These are phyloP conservation scores for Trichoderma virens DNA, from an alignment of 495 filamentous ascomycete genomes.

Conservation along the genomic window DNA sequence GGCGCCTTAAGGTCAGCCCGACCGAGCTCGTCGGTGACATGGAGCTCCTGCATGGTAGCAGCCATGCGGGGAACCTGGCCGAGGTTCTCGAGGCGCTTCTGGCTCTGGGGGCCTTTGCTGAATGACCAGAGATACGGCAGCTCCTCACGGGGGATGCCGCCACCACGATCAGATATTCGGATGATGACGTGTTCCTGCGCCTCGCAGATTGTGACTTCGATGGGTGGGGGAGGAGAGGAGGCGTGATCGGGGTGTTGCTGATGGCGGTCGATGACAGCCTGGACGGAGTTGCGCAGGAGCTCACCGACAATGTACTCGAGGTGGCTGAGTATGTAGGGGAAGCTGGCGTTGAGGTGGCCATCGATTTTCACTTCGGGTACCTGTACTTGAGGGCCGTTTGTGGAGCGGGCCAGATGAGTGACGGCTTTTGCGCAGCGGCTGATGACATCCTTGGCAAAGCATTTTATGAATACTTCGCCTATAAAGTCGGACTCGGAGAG, in stretches of 20 bases:
- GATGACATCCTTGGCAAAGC: slow-evolving; percentile 85
- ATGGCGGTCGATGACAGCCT: slow-evolving; percentile 74
- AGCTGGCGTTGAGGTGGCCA: slow-evolving; percentile 81
- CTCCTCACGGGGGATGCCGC: slow-evolving; percentile 76
- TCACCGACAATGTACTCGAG: slow-evolving; percentile 97
- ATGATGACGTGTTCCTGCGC: slow-evolving; percentile 93
- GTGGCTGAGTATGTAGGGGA: slow-evolving; percentile 93
- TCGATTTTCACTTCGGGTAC: slow-evolving; percentile 79
- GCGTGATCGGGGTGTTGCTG: slow-evolving; percentile 20
- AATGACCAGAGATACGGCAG: slow-evolving; percentile 95
- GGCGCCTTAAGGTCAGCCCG: slow-evolving; percentile 20
- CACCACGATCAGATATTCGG: slow-evolving; percentile 89
- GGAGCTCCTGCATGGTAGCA: slow-evolving; percentile 86
- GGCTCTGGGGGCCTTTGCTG: slow-evolving; percentile 74
- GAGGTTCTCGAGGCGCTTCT: slow-evolving; percentile 70
- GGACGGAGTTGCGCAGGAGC: slow-evolving; percentile 88
- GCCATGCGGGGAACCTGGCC: slow-evolving; percentile 84
- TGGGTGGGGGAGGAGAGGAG: slow-evolving; percentile 55
- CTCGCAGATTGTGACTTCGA: slow-evolving; percentile 92
- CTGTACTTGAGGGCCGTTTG: slow-evolving; percentile 56
- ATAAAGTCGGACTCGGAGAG: slow-evolving; percentile 76
- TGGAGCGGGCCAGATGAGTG: slow-evolving; percentile 58
- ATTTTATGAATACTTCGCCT: slow-evolving; percentile 91
- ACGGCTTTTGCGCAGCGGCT: slow-evolving; percentile 69
- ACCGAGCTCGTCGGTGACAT: slow-evolving; percentile 26